phyloP scores from a whole-genome alignment of 2,329 filamentous ascomycete genomes.

The Leptographium wingfieldii region DNA sequence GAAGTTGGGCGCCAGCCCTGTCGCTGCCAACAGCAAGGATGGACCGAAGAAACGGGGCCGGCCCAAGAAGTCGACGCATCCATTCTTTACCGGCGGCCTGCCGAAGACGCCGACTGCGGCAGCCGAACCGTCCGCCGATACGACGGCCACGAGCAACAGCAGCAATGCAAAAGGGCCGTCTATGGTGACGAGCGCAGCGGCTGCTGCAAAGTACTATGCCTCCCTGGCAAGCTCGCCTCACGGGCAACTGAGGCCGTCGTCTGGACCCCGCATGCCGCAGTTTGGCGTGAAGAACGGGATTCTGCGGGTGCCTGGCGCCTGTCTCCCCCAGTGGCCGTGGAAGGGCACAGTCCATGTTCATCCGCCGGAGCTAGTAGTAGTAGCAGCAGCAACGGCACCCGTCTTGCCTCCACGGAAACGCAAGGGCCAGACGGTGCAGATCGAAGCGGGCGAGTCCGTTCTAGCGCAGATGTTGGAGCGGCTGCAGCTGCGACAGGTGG shows the following conservation, averaged over 20 bases:
- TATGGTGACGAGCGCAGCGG: constrained; percentile 12
- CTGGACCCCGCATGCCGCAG: constrained; percentile 20
- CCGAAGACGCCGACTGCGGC: constrained; percentile 10
- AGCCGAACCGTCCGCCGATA: not conserved
- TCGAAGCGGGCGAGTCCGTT: constrained; percentile 30
- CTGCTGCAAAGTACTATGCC: constrained; percentile 29
- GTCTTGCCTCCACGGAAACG: constrained; percentile 27
- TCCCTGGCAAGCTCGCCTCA: constrained; percentile 42
- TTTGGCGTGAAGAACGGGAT: constrained; percentile 32
- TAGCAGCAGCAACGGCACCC: not conserved
- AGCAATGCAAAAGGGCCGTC: not conserved
- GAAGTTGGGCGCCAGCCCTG: not conserved
- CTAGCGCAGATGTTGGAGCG: constrained; percentile 22
- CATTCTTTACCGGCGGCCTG: constrained; percentile 54
- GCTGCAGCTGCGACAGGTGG: constrained; percentile 25
- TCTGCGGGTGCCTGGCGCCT: constrained; percentile 51
- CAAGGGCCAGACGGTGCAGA: constrained; percentile 32
- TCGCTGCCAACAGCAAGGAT: not conserved
- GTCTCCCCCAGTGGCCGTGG: constrained; percentile 60
- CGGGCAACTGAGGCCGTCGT: constrained; percentile 15
- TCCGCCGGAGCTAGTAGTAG: constrained; percentile 5
- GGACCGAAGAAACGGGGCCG: not conserved
- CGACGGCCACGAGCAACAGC: not conserved
- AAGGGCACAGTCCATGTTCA: constrained; percentile 48
- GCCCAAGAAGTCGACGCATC: constrained; percentile 29